A percentile compares a stretch with the other conserved stretches of the same genome.
These are phyloP conservation scores for Rhododendron griersonianum DNA, from an alignment of 148 eudicot species.

Conservation along the genomic window DNA sequence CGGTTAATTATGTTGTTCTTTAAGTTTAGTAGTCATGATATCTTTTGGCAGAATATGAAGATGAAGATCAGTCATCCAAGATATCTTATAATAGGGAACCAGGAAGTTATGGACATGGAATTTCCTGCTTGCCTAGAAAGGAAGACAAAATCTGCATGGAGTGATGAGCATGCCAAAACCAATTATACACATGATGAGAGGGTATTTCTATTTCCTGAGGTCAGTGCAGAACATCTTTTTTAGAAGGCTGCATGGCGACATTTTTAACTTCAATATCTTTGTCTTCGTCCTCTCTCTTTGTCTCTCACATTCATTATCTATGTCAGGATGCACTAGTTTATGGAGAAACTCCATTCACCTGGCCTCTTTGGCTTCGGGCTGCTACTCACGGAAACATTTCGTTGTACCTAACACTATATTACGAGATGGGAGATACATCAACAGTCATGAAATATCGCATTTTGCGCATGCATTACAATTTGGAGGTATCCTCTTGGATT, in stretches of 20 bases:
- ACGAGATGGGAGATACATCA: slow-evolving; percentile 72
- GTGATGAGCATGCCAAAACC: slow-evolving; percentile 11
- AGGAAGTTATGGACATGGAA: slow-evolving; percentile 51
- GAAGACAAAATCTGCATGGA: slow-evolving; percentile 23
- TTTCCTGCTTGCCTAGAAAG: slow-evolving; percentile 65
- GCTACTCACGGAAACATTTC: slow-evolving; percentile 72
- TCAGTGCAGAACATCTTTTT: slow-evolving; percentile 22
- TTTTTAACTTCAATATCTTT: neutral
- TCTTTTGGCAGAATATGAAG: slow-evolving; percentile 71
- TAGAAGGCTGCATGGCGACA: neutral
- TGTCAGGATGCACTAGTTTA: slow-evolving; percentile 51
- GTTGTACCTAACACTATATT: slow-evolving; percentile 59
- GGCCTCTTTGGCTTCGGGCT: slow-evolving; percentile 95
- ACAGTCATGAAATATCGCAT: slow-evolving; percentile 66
- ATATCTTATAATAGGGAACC: slow-evolving; percentile 57
- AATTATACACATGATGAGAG: slow-evolving; percentile 10
- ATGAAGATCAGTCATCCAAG: slow-evolving; percentile 81
- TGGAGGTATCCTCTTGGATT: slow-evolving; percentile 52
- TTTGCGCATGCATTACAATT: slow-evolving; percentile 71
- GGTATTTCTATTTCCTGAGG: slow-evolving; percentile 74
- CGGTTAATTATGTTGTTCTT: neutral
- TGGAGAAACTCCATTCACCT: slow-evolving; percentile 53
- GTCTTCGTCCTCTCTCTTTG: slow-evolving; percentile 1
- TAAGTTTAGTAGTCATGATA: slow-evolving; percentile 1
- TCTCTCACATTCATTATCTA: neutral